Base-by-base conservation (phyloP, 164 flowering plant genomes). In the Taxillus chinensis region DNA sequence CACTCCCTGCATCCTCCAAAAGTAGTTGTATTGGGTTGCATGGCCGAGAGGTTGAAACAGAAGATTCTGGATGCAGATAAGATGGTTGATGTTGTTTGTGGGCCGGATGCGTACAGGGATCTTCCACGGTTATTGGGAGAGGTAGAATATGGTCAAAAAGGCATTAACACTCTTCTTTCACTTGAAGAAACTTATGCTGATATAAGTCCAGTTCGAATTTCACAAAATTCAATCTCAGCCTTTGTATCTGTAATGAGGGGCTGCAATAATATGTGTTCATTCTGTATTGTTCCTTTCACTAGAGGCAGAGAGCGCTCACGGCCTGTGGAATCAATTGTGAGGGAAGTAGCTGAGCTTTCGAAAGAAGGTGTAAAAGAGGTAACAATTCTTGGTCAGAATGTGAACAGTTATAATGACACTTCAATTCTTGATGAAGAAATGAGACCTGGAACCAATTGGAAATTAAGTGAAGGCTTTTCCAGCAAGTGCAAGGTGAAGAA, bases 31-130 rank as follows among this genome's bases (percentile, higher is more conserved):
- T 69, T 93, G 70, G 99, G 99, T 51, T 93, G 99, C 65, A 93
- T 90, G 99, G 99, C 99, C 43, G 99, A 93, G 76, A 85, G 99
- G 77, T 75, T 93, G 45, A 90, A 93, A 77, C 97, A 93, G 49
- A 88, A 90, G 80, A 90, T 93, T 70, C 78, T 93, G 27, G 97
- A 93, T 83, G 72, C 99, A 17, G 99, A 93, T 75, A 93, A 93
- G 77, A 93, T 93, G 99, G 99, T 93, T 57, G 99, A 93, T 81
- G 97, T 93, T 38, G 99, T 93, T 1, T 90, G 99, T 68, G 99
- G 99, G 2, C 99, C 95, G 63, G 99, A 93, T 81, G 97, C 96
- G 56, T 93, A 93, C 58, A 80, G 99, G 60, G 97, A 93, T 70
- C 75, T 93, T 68, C 99, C 99, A 8, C 79, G 88, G 39, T 73